A percentile compares a stretch with the other conserved stretches of the same genome.
phyloP scores from a whole-genome alignment of 495 filamentous ascomycete species.

The Aspergillus steynii region DNA sequence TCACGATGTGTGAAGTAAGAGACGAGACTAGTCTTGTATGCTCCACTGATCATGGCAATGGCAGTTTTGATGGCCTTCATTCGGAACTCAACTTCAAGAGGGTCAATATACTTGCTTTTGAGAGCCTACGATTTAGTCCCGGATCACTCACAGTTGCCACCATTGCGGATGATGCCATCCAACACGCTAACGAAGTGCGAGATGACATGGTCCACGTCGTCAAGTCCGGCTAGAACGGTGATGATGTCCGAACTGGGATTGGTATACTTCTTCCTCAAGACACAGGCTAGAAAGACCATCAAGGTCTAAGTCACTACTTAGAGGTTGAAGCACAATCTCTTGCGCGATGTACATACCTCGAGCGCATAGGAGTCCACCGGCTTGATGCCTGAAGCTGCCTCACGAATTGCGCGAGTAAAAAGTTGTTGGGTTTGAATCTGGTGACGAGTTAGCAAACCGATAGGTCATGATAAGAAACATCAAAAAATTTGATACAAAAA shows the following conservation, averaged over 20 bases:
- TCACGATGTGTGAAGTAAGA: constrained; percentile 96
- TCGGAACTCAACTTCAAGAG: constrained; percentile 58
- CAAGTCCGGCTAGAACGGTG: constrained; percentile 79
- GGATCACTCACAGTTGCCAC: constrained; percentile 60
- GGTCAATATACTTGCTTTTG: constrained; percentile 10
- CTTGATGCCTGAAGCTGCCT: constrained; percentile 60
- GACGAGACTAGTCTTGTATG: constrained; percentile 88
- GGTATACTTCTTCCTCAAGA: constrained; percentile 87
- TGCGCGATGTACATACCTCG: constrained; percentile 63
- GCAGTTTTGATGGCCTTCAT: constrained; percentile 79
- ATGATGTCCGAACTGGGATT: constrained; percentile 97
- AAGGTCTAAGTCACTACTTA: constrained; percentile 69
- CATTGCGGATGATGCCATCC: constrained; percentile 79
- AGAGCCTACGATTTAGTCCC: not conserved
- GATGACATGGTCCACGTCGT: constrained; percentile 82
- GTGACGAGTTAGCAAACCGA: constrained; percentile 13
- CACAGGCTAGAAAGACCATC: constrained; percentile 77
- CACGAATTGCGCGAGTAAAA: constrained; percentile 69
- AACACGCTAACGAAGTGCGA: constrained; percentile 83
- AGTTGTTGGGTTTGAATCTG: constrained; percentile 75
- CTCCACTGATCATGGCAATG: constrained; percentile 82
- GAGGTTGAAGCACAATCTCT: constrained; percentile 20
- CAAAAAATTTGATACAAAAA: not conserved
- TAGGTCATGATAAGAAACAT: not conserved
- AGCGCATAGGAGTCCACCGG: constrained; percentile 78